phyloP scores from a whole-genome alignment of 805 yeast genomes.

The Wickerhamomyces strasburgensis region DNA sequence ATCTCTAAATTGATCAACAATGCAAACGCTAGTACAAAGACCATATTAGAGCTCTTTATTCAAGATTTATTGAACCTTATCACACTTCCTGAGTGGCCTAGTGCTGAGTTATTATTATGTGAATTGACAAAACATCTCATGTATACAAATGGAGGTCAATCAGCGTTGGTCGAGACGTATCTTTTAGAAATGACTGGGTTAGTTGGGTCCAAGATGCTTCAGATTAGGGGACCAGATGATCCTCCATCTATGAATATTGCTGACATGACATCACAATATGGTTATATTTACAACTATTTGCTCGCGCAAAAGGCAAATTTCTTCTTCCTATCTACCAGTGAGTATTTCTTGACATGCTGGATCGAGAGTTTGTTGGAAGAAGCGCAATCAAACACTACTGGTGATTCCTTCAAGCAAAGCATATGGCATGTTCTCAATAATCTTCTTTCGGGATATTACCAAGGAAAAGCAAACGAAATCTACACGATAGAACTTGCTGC shows the following conservation, averaged over 20 bases:
- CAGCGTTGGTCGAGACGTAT: conserved; percentile 42
- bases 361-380: conserved; percentile 7
- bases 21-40: conserved; percentile 30
- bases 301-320: not conserved
- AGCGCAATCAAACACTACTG: too few species aligned
- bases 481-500: not conserved
- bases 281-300: conserved; percentile 7
- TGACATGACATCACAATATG: conserved; percentile 1
- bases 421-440: not conserved
- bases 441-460: conserved; percentile 3
- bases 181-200: conserved; percentile 58
- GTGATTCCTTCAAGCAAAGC: too few species aligned
- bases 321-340: conserved; percentile 1
- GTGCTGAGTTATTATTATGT: conserved; percentile 45
- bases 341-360: conserved; percentile 21
- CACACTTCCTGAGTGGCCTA: conserved; percentile 57
- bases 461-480: conserved; percentile 3
- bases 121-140: conserved; percentile 42
- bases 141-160: conserved; percentile 30
- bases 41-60: conserved; percentile 45
- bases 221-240: conserved; percentile 27
- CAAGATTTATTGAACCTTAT: conserved; percentile 52
- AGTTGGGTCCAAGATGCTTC: conserved; percentile 48
- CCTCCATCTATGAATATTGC: not conserved
- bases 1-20: conserved; percentile 24